Evolutionary conservation across 331 rosid species (phyloP).

Genomic region (Rosa hybrid): DNA sequence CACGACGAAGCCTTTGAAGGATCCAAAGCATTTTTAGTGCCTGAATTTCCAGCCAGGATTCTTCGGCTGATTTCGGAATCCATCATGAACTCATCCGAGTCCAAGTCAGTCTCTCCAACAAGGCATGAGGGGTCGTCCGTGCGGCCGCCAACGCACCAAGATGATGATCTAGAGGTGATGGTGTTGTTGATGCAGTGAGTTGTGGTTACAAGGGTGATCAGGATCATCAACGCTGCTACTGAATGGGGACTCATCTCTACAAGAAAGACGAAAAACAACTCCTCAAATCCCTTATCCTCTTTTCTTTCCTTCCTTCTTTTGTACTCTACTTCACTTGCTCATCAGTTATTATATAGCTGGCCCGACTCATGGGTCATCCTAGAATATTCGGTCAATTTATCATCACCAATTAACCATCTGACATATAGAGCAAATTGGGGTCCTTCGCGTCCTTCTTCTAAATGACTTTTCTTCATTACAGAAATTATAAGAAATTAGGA

Average conservation of each 20-base stretch:
- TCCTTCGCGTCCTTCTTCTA: too few species aligned
- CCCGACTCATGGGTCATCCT: background rate
- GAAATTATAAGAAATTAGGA: too few species aligned
- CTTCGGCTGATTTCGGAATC: slow-evolving; percentile 13
- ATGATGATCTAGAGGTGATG: background rate
- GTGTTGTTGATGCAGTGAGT: background rate
- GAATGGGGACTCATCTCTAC: background rate
- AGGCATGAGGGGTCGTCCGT: background rate
- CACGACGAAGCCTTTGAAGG: background rate
- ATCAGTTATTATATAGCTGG: background rate
- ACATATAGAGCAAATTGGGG: too few species aligned
- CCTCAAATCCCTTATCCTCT: background rate
- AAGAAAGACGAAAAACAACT: background rate
- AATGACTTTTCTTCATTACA: too few species aligned
- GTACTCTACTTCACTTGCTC: background rate
- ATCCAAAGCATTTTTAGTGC: background rate
- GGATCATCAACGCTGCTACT: background rate
- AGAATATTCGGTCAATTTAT: background rate
- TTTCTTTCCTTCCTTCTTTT: background rate
- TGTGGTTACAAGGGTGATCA: background rate
- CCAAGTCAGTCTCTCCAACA: background rate
- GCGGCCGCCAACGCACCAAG: background rate
- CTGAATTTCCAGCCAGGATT: background rate
- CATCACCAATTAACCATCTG: background rate
- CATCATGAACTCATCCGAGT: slow-evolving; percentile 10